phyloP scores from a whole-genome alignment of 192 early-diverging fungal species.

The Chytriomyces sp. region DNA sequence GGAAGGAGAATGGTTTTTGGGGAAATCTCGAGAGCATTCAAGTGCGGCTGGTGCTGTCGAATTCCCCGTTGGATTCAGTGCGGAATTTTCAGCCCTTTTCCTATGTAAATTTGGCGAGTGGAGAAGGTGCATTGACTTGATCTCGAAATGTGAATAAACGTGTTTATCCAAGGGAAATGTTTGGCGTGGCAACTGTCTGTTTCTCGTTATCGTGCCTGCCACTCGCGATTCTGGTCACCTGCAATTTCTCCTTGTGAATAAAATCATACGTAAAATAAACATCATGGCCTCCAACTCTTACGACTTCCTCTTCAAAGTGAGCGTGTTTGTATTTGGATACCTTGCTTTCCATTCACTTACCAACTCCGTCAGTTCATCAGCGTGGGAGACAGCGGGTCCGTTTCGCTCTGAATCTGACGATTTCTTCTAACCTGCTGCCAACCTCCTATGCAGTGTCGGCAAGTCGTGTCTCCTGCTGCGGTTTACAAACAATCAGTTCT shows the following conservation, averaged over 20 bases:
- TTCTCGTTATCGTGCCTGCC: no score
- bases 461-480: constrained; percentile 49
- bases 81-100: constrained; percentile 23
- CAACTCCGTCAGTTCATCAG: constrained; percentile 29
- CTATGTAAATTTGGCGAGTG: constrained; percentile 15
- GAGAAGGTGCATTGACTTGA: background rate
- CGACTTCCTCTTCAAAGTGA: background rate
- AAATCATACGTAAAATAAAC: background rate
- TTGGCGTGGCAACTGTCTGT: background rate
- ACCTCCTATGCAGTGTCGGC: constrained; percentile 37
- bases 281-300: background rate
- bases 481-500: constrained; percentile 50
- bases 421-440: background rate
- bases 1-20: constrained; percentile 20
- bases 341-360: background rate
- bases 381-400: constrained; percentile 46
- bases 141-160: background rate
- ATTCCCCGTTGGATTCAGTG: constrained; percentile 29
- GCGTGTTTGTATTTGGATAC: background rate
- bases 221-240: no score
- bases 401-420: constrained; percentile 9
- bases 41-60: constrained; percentile 29
- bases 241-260: background rate
- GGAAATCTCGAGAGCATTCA: background rate
- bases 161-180: background rate